Evolutionary conservation across 768 basidiomycete species (phyloP), one percentile per base, ranked within the genome.

Genomic region (Xerocomus brunneocitrinus): DNA sequence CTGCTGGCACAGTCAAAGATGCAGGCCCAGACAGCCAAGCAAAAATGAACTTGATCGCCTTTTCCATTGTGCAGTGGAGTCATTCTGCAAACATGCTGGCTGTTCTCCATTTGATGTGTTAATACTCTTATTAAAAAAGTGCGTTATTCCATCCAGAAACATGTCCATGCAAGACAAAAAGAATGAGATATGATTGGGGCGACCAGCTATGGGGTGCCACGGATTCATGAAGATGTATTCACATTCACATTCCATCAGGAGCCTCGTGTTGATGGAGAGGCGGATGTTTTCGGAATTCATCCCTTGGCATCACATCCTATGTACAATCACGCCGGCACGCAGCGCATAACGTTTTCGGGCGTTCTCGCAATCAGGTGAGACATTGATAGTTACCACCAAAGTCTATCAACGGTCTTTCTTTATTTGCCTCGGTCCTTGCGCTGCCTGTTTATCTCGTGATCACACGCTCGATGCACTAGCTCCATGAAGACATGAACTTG

Each of bases 1-100:
- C 73, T 85, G 49, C 77, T 90, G 30, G 79, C 79, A 5, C 75
- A 75, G 54, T 72, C 71, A 24, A 68, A 70, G 42, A 63, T 47
- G 16, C 78, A 77, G 58, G 67, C 19, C 19, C 19, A 19, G 19
- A 19, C 19, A 19, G 19, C 45, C 34, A 47, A 67, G 36, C 62
- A 60, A 38, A 49, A 48, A 55, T 60, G 53, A 61, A 14, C 10
- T n/a, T 41, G 47, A 31, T 32, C n/a, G 1, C 25, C 4, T 5
- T 32, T 19, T 9, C 13, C 30, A 7, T 40, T 8, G 32, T 34
- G 27, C 53, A 34, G 19, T 14, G 8, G 10, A 13, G 24, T 43
- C 30, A 43, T 36, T n/a, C 25, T 27, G 24, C 45, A 24, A 43
- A 25, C 40, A 32, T 22, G 8, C 13, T 19, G 30, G 43, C 45